phyloP scores from a whole-genome alignment of 768 basidiomycete genomes.

The Lactarius tabidus region DNA sequence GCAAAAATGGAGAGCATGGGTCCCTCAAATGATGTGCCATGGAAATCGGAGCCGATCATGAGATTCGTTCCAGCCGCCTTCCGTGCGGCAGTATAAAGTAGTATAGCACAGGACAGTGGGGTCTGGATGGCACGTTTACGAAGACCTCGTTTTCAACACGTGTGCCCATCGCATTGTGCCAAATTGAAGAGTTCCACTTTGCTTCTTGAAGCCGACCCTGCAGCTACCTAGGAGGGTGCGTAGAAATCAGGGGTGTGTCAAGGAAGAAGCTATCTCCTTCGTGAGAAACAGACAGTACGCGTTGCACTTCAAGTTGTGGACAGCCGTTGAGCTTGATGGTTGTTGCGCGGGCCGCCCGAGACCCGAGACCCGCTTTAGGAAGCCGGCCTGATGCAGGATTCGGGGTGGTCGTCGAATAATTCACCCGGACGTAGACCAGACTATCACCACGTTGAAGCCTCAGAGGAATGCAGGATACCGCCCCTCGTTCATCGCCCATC shows the following conservation, averaged over 20 bases:
- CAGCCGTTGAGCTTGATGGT: background rate
- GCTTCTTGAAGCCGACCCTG: background rate
- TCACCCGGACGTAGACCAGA: background rate
- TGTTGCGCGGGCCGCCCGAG: background rate
- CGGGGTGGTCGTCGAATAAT: background rate
- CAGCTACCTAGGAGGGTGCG: background rate
- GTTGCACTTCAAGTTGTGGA: background rate
- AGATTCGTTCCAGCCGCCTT: background rate
- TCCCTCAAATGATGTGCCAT: background rate
- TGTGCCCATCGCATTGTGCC: background rate
- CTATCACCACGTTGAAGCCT: background rate
- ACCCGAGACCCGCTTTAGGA: background rate
- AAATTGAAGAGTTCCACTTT: background rate
- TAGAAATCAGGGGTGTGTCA: background rate
- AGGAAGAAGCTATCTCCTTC: background rate
- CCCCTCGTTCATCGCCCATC: constrained; percentile 45
- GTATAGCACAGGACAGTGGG: background rate
- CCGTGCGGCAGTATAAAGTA: background rate
- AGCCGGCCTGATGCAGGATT: too few relatives aligned
- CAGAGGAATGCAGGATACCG: constrained; percentile 13
- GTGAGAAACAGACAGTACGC: background rate
- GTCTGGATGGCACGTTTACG: background rate
- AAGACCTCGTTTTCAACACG: background rate
- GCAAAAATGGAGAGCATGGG: background rate
- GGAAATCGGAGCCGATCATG: background rate